These are phyloP conservation scores for Poronia punctata DNA, from an alignment of 495 filamentous ascomycete species.

Conservation along the genomic window DNA sequence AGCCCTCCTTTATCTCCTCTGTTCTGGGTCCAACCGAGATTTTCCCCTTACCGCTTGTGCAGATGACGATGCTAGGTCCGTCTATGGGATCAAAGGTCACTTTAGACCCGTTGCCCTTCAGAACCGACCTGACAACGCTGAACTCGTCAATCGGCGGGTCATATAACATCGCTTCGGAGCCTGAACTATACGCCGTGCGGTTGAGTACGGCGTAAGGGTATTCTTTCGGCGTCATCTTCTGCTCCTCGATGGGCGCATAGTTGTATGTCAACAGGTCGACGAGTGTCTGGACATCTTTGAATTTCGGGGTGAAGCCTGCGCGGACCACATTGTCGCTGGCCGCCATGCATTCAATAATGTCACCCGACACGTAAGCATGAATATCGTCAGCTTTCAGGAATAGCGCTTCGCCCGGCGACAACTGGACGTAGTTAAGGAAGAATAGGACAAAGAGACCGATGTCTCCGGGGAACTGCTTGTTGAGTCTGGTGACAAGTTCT, in stretches of 20 bases:
- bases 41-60: slow-evolving; percentile 70
- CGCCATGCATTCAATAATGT: slow-evolving; percentile 99
- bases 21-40: slow-evolving; percentile 70
- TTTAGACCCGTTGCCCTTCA: slow-evolving; percentile 65
- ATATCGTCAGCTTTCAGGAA: slow-evolving; percentile 95
- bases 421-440: slow-evolving; percentile 46
- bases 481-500: slow-evolving; percentile 64
- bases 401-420: slow-evolving; percentile 86
- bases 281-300: slow-evolving; percentile 91
- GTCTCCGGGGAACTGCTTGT: slow-evolving; percentile 48
- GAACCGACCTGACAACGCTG: slow-evolving; percentile 73
- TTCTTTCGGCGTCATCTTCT: slow-evolving; percentile 80
- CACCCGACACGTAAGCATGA: slow-evolving; percentile 90
- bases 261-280: slow-evolving; percentile 88
- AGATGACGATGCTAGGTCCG: slow-evolving; percentile 89
- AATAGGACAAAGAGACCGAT: slow-evolving; percentile 46
- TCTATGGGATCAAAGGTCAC: slow-evolving; percentile 79
- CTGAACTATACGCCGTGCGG: slow-evolving; percentile 66
- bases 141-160: slow-evolving; percentile 98
- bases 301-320: slow-evolving; percentile 95
- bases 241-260: slow-evolving; percentile 86
- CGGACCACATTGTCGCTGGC: slow-evolving; percentile 96
- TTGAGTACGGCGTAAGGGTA: slow-evolving; percentile 82
- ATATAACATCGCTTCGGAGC: slow-evolving; percentile 64
- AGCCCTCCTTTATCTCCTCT: slow-evolving; percentile 68